Percentiles rank a stretch among this genome's conserved stretches.
These are phyloP conservation scores for Solanum hybrid DNA, from an alignment of 305 asterid species.

Conservation along the genomic window DNA sequence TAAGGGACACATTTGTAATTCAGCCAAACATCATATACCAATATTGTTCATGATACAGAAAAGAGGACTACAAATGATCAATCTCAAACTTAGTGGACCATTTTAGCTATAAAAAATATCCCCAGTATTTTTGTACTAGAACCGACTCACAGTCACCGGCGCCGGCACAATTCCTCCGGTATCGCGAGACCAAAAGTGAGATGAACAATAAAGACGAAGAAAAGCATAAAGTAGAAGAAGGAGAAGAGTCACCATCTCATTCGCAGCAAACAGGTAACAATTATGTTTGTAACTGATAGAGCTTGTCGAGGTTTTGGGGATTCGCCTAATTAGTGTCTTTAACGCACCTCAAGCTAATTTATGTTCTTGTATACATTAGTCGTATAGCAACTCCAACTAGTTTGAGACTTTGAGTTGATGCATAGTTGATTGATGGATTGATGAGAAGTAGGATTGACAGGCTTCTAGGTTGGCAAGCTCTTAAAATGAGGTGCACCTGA, in stretches of 20 bases:
- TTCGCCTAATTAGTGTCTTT: not conserved
- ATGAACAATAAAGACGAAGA: not conserved
- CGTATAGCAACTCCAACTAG: not conserved
- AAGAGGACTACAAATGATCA: not conserved
- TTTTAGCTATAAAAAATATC: not conserved
- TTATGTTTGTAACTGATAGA: not conserved
- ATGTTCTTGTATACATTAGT: not conserved
- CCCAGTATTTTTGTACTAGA: not conserved
- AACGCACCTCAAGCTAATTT: not conserved
- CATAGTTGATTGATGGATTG: not conserved
- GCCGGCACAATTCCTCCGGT: not conserved
- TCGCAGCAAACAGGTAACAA: constrained; percentile 18
- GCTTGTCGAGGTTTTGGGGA: not conserved
- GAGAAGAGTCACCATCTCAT: not conserved
- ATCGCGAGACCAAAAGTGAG: not conserved
- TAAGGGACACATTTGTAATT: not conserved
- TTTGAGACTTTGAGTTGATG: not conserved
- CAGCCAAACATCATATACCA: not conserved
- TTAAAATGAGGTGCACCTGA: not conserved
- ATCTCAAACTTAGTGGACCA: not conserved
- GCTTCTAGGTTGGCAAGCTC: not conserved
- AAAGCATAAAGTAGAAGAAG: not conserved
- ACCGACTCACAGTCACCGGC: not conserved
- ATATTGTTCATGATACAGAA: not conserved
- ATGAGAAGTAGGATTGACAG: not conserved